phyloP scores from a whole-genome alignment of 169 alveolate species.

The Plasmodium cynomolgi region DNA sequence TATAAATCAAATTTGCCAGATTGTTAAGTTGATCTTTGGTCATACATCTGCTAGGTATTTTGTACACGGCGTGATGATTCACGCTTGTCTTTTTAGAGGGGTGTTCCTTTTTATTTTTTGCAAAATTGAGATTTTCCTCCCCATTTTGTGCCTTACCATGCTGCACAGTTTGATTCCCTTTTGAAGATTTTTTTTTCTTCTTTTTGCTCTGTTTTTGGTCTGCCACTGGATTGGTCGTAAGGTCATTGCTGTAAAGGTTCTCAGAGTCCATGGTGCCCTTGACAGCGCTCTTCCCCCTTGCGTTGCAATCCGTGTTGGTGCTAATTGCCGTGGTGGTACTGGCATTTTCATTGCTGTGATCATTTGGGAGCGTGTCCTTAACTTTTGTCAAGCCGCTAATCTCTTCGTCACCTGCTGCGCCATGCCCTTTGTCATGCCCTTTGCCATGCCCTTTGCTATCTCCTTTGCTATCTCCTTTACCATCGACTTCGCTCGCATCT shows the following conservation, averaged over 20 bases:
- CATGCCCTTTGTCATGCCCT: neutral
- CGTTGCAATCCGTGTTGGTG: neutral
- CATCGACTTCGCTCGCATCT: neutral
- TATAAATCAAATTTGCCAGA: neutral
- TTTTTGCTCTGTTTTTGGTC: constrained; percentile 7
- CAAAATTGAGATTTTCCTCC: neutral
- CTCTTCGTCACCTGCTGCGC: neutral
- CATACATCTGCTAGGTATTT: neutral
- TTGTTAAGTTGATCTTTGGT: constrained; percentile 5
- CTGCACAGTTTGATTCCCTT: neutral
- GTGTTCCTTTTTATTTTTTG: neutral
- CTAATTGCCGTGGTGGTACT: constrained; percentile 41
- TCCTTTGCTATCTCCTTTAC: too few species aligned
- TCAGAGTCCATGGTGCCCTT: neutral
- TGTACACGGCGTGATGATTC: neutral
- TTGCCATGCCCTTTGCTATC: neutral
- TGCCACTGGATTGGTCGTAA: neutral
- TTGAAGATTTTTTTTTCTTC: neutral
- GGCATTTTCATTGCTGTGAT: constrained; percentile 20
- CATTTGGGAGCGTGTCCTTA: neutral
- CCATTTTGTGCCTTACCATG: neutral
- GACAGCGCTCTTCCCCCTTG: neutral
- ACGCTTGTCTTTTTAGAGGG: neutral
- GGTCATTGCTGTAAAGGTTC: neutral
- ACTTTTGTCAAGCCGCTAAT: neutral